Evolutionary conservation across 23 red algal genomes (phyloP).

Genomic region (Pyropia yezoensis): DNA sequence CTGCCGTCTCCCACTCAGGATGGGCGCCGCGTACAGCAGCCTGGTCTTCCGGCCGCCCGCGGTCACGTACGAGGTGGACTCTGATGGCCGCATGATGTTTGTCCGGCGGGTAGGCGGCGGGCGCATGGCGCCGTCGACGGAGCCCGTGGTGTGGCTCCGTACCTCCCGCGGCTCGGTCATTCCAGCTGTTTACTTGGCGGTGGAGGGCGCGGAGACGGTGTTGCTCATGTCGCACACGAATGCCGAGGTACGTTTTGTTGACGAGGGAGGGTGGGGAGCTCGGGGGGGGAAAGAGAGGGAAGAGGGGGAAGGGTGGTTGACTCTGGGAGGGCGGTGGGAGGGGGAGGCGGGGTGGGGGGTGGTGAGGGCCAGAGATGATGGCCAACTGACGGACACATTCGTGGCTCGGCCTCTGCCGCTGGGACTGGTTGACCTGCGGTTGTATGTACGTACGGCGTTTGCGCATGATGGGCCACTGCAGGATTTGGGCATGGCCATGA

Average conservation of each 20-base stretch:
- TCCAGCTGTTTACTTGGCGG: slow-evolving; percentile 31
- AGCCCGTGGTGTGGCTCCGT: slow-evolving; percentile 31
- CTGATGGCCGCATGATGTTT: slow-evolving; percentile 21
- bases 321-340: background rate
- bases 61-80: slow-evolving; percentile 23
- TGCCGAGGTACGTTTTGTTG: background rate
- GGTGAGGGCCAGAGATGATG: too few relatives aligned
- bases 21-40: slow-evolving; percentile 45
- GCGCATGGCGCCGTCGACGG: background rate
- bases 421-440: too few relatives aligned
- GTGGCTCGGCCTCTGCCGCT: too few relatives aligned
- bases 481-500: too few relatives aligned
- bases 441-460: too few relatives aligned
- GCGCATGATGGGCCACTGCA: too few relatives aligned
- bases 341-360: too few relatives aligned
- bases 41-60: slow-evolving; percentile 54
- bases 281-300: background rate
- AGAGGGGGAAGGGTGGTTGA: background rate
- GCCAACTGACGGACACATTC: too few relatives aligned
- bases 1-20: background rate
- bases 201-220: slow-evolving; percentile 19
- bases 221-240: slow-evolving; percentile 43
- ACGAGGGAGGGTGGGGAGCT: background rate
- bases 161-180: slow-evolving; percentile 32
- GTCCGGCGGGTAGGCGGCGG: slow-evolving; percentile 2